phyloP scores from a whole-genome alignment of 2,329 filamentous ascomycete species.

The Colletotrichum gigasporum region DNA sequence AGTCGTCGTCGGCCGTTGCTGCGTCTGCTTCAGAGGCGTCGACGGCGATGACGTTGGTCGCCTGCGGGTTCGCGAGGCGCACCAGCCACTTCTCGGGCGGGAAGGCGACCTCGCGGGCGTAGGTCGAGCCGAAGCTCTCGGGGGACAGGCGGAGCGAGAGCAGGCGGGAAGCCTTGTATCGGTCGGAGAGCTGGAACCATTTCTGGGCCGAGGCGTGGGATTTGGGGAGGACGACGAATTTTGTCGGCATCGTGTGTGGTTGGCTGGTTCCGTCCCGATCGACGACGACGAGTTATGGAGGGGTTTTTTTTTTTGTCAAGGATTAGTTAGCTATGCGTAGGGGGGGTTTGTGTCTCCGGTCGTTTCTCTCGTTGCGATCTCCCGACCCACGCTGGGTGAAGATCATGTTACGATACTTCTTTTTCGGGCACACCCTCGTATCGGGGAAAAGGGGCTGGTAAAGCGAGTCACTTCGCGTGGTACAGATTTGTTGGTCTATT shows the following conservation, averaged over 20 bases:
- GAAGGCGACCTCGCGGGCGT: conserved; percentile 22
- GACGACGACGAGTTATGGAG: too few species aligned
- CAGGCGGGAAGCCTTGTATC: conserved; percentile 28
- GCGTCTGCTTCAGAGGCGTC: not conserved
- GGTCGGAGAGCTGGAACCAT: not conserved
- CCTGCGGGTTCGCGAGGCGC: conserved; percentile 1
- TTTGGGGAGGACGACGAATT: conserved; percentile 5
- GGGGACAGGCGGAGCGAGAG: conserved; percentile 18
- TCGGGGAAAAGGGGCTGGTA: too few species aligned
- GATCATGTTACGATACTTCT: too few species aligned
- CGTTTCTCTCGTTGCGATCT: too few species aligned
- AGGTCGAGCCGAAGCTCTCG: conserved; percentile 14
- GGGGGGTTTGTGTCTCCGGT: too few species aligned
- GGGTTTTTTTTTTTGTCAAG: not conserved
- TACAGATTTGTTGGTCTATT: too few species aligned
- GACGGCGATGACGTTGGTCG: conserved; percentile 19
- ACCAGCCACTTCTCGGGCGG: conserved; percentile 8
- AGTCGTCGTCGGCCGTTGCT: not conserved
- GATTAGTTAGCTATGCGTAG: too few species aligned
- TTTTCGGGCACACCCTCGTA: too few species aligned
- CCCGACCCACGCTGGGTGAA: too few species aligned
- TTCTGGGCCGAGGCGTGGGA: not conserved
- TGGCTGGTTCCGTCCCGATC: too few species aligned
- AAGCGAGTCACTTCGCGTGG: too few species aligned
- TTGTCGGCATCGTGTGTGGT: not conserved